Evolutionary conservation across 148 eudicot species (phyloP).

Genomic region (Hydrangea macrophylla): DNA sequence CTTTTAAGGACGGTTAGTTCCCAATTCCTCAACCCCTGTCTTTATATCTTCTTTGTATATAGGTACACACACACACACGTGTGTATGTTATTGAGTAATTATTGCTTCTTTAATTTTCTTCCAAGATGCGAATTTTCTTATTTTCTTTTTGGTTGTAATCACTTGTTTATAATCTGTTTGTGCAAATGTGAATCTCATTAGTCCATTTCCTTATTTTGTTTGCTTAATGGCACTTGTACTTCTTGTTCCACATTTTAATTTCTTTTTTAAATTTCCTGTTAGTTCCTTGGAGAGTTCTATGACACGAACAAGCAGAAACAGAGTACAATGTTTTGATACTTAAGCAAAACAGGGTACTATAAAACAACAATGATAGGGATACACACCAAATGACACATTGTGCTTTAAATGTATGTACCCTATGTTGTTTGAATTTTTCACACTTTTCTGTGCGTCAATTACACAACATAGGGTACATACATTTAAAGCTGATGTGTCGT

Average conservation of each 20-base stretch:
- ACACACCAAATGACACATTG: too few species aligned
- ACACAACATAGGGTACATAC: too few species aligned
- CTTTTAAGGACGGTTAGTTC: constrained; percentile 53
- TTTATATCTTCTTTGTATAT: not conserved
- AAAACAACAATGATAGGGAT: too few species aligned
- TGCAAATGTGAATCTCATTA: not conserved
- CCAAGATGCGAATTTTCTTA: not conserved
- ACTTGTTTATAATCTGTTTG: not conserved
- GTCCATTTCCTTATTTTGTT: not conserved
- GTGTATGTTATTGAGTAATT: not conserved
- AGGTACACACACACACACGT: not conserved
- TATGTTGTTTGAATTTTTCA: too few species aligned
- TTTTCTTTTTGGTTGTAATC: not conserved
- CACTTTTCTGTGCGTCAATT: too few species aligned
- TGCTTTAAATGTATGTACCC: too few species aligned
- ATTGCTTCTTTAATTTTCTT: not conserved
- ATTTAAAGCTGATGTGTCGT: too few species aligned
- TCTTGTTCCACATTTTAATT: not conserved
- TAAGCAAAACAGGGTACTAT: too few species aligned
- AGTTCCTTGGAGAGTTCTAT: too few species aligned
- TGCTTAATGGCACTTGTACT: not conserved
- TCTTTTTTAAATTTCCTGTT: not conserved
- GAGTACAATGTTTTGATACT: too few species aligned
- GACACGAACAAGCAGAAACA: too few species aligned
- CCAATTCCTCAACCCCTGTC: not conserved